Percentiles rank a stretch among this genome's conserved stretches.
phyloP scores from a whole-genome alignment of 768 basidiomycete genomes.

The Floccularia luteovirens region DNA sequence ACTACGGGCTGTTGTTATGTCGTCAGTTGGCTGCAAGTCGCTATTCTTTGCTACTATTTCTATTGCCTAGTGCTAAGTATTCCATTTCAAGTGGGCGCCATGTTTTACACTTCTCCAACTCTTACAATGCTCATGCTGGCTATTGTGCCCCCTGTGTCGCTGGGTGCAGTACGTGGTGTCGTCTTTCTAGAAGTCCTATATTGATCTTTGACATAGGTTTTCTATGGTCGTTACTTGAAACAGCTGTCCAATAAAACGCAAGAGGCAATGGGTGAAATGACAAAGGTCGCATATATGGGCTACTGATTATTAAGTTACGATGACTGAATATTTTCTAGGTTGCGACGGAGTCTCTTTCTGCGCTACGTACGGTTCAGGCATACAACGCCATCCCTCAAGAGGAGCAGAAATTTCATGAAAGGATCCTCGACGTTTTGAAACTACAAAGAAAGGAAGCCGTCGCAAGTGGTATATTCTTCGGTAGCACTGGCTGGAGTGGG shows the following conservation, averaged over 20 bases:
- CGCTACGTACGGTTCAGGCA: slow-evolving; percentile 84
- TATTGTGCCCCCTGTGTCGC: slow-evolving; percentile 82
- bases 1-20: slow-evolving; percentile 81
- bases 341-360: slow-evolving; percentile 85
- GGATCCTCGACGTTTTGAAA: slow-evolving; percentile 54
- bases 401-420: slow-evolving; percentile 64
- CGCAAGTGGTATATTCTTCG: slow-evolving; percentile 91
- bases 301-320: no score
- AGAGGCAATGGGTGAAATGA: slow-evolving; percentile 94
- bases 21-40: slow-evolving; percentile 81
- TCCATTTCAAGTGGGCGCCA: slow-evolving; percentile 65
- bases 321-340: slow-evolving; percentile 50
- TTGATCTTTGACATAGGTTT: slow-evolving; percentile 51
- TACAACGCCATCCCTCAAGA: slow-evolving; percentile 83
- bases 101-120: slow-evolving; percentile 88
- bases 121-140: slow-evolving; percentile 90
- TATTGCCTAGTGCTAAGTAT: neutral
- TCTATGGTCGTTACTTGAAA: slow-evolving; percentile 93
- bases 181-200: neutral
- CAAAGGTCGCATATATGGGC: no score
- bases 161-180: slow-evolving; percentile 59
- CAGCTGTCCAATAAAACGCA: slow-evolving; percentile 88
- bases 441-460: slow-evolving; percentile 83
- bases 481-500: slow-evolving; percentile 86
- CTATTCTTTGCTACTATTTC: neutral